Base-by-base conservation (phyloP, 768 basidiomycete species). In the Auricularia auricula-judae region DNA sequence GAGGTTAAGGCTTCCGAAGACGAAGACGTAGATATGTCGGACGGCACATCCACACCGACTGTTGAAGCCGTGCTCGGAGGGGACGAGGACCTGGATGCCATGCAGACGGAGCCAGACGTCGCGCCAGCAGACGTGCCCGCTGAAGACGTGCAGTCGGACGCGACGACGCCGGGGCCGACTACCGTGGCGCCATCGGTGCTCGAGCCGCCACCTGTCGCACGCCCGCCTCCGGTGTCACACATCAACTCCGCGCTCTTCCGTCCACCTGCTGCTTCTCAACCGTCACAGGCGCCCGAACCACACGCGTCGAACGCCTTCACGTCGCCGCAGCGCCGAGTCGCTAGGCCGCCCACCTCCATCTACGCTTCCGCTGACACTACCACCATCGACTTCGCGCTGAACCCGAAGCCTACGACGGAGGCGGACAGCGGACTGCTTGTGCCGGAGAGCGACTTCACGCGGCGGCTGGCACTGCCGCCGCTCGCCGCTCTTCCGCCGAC, bases 401-500 rank as follows among this genome's bases (percentile, higher is more conserved):
- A 5, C 14, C 10, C 14, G 21, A 8, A 51, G 47, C 47, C 47
- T 4, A 4, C 18, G 5, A 5, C 47, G 4, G 18, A 8, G 47
- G 18, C 8, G 11, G 18, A 8, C 14, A 5, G 18, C 21, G 21
- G 47, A 5, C 18, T 35, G 21, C 34, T 59, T 5, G 23, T 59
- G 29, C 29, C 56, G 8, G 56, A 29, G 23, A 29, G 23, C 23
- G 56, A 23, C 29, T 59, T 35, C 56, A 33, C 56, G 29, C 56
- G 29, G 7, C 23, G 10, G 34, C 29, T 59, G 56, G 5, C 79
- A 12, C 75, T 87, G 0, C 87, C 87, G 4, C 78, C 81, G 23
- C 74, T 84, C 53, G 83, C 79, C 65, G 72, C 76, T 8, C 74
- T 88, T 21, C 86, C 86, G 16, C 66, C 78, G 0, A 85, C 87